Base-by-base conservation (phyloP, 2,329 filamentous ascomycete genomes). In the Diaporthe aspalathi region DNA sequence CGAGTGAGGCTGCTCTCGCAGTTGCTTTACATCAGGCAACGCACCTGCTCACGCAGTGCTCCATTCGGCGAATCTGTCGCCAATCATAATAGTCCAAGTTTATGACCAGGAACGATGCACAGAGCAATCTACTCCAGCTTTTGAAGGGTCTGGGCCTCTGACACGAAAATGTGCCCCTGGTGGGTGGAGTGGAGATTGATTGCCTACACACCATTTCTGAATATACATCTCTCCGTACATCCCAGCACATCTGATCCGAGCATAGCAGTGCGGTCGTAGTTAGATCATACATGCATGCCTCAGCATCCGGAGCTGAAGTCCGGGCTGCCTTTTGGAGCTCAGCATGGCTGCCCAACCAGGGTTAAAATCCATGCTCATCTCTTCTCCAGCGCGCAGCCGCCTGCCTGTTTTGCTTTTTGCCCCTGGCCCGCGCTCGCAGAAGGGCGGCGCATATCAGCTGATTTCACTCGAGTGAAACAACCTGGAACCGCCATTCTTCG, bases 371-470 rank as follows among this genome's bases (percentile, higher is more conserved):
- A 24, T 38, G 8, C 5, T 38, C 43, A 12, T 1, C 3, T 49
- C 17, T n/a, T 43, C 49, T 63, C 38, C 60, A 50, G n/a, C 29
- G 24, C 17, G 14, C 29, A 35, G 43, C 45, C 45, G 29, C 20
- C 45, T 50, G 60, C 45, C 38, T 3, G n/a, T n/a, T 65, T 65
- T 49, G 29, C 45, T 65, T 50, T 38, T 65, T 35, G n/a, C n/a
- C n/a, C n/a, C 29, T 65, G 27, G 45, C 45, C 60, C 60, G n/a
- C 45, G 45, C 45, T 24, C 29, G 45, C 29, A 50, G 22, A 38
- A 50, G 29, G 60, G 45, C n/a, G 60, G 45, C n/a, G 17, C n/a
- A 38, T 29, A 50, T 65, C 45, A 65, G 60, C 60, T 22, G 27
- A 38, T 65, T 50, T 38, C 12, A 24, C 20, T 24, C 29, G 29